A percentile compares a stretch with the other conserved stretches of the same genome.
These are phyloP conservation scores for Metschnikowia bowlesiae DNA, from an alignment of 805 yeast genomes.

Conservation along the genomic window DNA sequence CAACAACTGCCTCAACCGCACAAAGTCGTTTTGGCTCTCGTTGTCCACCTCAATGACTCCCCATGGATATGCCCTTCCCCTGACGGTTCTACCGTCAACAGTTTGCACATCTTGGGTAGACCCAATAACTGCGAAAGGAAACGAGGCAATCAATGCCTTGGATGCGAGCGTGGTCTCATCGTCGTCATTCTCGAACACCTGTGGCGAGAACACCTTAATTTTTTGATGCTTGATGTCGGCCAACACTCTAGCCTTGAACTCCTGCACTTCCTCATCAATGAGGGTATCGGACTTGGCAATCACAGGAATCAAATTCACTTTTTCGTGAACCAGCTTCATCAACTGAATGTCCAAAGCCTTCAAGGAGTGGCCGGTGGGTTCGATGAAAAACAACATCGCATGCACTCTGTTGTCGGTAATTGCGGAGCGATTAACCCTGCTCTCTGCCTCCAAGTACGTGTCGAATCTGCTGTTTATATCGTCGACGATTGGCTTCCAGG, in stretches of 20 bases:
- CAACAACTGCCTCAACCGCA: slow-evolving; percentile 80
- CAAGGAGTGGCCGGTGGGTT: slow-evolving; percentile 94
- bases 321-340: slow-evolving; percentile 82
- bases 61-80: slow-evolving; percentile 97
- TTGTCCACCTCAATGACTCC: slow-evolving; percentile 94
- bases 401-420: slow-evolving; percentile 83
- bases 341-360: slow-evolving; percentile 84
- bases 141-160: slow-evolving; percentile 58
- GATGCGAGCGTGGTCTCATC: slow-evolving; percentile 71
- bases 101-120: slow-evolving; percentile 69
- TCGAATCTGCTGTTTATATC: slow-evolving; percentile 87
- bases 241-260: slow-evolving; percentile 71
- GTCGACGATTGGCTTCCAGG: slow-evolving; percentile 88
- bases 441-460: slow-evolving; percentile 83
- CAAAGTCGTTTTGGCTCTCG: slow-evolving; percentile 89
- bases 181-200: slow-evolving; percentile 74
- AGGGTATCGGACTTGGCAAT: slow-evolving; percentile 93
- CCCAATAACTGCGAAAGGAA: slow-evolving; percentile 95
- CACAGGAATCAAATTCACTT: slow-evolving; percentile 90
- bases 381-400: slow-evolving; percentile 89
- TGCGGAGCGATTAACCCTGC: slow-evolving; percentile 67
- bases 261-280: slow-evolving; percentile 75
- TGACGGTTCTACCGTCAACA: slow-evolving; percentile 71
- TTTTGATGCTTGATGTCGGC: slow-evolving; percentile 73
- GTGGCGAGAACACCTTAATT: slow-evolving; percentile 72